Percentiles rank a stretch among this genome's conserved stretches.
phyloP scores from a whole-genome alignment of 192 early-diverging fungal genomes.

The Linnemannia elongata region DNA sequence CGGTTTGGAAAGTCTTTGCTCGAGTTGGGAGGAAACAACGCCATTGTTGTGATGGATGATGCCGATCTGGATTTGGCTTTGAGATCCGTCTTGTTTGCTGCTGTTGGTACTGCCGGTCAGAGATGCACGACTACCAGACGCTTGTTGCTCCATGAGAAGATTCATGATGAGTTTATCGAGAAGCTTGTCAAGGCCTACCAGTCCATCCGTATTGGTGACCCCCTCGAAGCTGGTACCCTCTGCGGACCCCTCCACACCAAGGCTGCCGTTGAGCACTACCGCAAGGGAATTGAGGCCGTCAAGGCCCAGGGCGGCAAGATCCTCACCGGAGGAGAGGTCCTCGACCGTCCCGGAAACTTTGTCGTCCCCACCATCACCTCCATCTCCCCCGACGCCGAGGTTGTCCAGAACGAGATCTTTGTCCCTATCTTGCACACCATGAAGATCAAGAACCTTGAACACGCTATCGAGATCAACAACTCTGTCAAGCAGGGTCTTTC shows the following conservation, averaged over 20 bases:
- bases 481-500: constrained; percentile 89
- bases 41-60: constrained; percentile 92
- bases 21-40: constrained; percentile 97
- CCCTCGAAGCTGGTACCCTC: constrained; percentile 82
- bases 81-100: constrained; percentile 90
- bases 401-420: constrained; percentile 95
- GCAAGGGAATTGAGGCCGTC: constrained; percentile 82
- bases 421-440: constrained; percentile 93
- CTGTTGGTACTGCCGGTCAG: constrained; percentile 96
- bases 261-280: constrained; percentile 82
- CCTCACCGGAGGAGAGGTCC: constrained; percentile 84
- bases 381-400: constrained; percentile 77
- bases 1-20: constrained; percentile 91
- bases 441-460: constrained; percentile 81
- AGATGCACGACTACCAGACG: constrained; percentile 94
- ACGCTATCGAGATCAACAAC: constrained; percentile 93
- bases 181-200: constrained; percentile 86
- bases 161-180: constrained; percentile 87
- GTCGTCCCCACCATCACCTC: constrained; percentile 94
- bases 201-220: constrained; percentile 92
- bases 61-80: constrained; percentile 92
- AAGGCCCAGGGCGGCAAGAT: constrained; percentile 89
- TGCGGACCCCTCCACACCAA: constrained; percentile 95
- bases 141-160: constrained; percentile 88
- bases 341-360: constrained; percentile 87